These are phyloP conservation scores for Russula griseocarnosa DNA, from an alignment of 768 basidiomycete genomes.

Conservation along the genomic window DNA sequence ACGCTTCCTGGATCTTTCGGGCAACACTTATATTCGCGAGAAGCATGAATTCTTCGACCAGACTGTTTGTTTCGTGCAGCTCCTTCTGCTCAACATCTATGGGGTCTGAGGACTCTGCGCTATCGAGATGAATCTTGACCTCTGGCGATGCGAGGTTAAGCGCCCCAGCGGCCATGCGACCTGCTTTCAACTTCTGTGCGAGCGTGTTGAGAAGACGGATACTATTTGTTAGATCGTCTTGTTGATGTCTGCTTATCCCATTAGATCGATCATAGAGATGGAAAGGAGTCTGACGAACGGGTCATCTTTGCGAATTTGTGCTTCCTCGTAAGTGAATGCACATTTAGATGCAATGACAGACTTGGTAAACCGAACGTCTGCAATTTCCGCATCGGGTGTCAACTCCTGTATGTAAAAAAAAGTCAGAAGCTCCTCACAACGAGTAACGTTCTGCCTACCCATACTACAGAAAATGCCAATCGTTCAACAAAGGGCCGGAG, in stretches of 20 bases:
- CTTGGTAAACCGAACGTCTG: conserved; percentile 87
- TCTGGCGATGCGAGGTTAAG: conserved; percentile 97
- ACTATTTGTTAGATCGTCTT: conserved; percentile 77
- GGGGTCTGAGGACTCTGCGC: conserved; percentile 88
- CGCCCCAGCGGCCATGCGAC: conserved; percentile 93
- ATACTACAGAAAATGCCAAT: conserved; percentile 91
- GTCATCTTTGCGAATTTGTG: conserved; percentile 91
- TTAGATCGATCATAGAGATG: conserved; percentile 5
- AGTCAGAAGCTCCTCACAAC: conserved; percentile 15
- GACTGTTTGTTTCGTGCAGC: conserved; percentile 85
- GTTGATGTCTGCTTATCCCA: conserved; percentile 49
- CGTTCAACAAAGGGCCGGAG: conserved; percentile 89
- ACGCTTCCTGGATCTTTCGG: conserved; percentile 84
- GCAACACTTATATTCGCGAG: conserved; percentile 96
- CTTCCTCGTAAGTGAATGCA: conserved; percentile 96
- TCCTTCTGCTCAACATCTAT: conserved; percentile 98
- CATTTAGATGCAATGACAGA: conserved; percentile 96
- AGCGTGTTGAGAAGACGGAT: conserved; percentile 87
- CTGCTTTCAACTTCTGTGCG: conserved; percentile 78
- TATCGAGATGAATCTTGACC: conserved; percentile 94
- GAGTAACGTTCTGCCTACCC: conserved; percentile 55
- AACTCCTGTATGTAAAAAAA: conserved; percentile 64
- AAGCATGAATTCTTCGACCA: conserved; percentile 99
- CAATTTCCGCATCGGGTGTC: conserved; percentile 81
- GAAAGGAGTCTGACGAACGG: conserved; percentile 48